These are phyloP conservation scores for Boletellus ananas DNA, from an alignment of 768 basidiomycete genomes.

Conservation along the genomic window DNA sequence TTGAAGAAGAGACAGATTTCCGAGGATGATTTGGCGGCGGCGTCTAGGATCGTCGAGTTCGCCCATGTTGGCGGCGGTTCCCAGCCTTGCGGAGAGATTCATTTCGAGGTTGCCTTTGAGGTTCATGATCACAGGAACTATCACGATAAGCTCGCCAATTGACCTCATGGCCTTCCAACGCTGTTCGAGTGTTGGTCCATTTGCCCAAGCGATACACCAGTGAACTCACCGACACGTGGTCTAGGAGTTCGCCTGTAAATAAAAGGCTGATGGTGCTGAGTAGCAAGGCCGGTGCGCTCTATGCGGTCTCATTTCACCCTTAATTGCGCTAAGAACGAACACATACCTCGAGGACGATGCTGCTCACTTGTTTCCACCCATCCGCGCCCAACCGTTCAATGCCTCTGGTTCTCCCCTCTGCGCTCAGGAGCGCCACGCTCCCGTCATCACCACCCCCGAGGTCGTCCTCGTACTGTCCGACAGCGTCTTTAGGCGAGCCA, in stretches of 20 bases:
- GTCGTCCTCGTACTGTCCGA: conserved; percentile 31
- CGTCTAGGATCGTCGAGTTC: conserved; percentile 71
- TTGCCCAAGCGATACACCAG: conserved; percentile 4
- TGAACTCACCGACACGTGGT: conserved; percentile 73
- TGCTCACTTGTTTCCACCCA: conserved; percentile 53
- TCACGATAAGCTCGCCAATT: conserved; percentile 94
- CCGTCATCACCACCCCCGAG: conserved; percentile 40
- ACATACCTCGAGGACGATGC: conserved; percentile 71
- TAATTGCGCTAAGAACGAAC: neutral
- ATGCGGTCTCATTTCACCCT: neutral
- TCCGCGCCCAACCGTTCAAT: conserved; percentile 17
- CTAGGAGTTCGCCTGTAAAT: conserved; percentile 87
- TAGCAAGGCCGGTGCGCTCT: conserved; percentile 87
- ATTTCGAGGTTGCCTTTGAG: conserved; percentile 99
- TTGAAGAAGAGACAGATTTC: conserved; percentile 84
- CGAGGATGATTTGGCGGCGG: conserved; percentile 65
- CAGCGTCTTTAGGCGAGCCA: conserved; percentile 14
- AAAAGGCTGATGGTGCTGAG: conserved; percentile 80
- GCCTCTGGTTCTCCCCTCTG: conserved; percentile 27
- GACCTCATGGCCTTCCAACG: conserved; percentile 86
- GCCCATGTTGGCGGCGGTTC: conserved; percentile 92
- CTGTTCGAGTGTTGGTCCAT: conserved; percentile 36
- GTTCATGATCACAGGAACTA: conserved; percentile 90
- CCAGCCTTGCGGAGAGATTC: conserved; percentile 95
- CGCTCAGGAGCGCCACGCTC: conserved; percentile 42